Percentiles rank a stretch among this genome's conserved stretches.
Evolutionary conservation across 257 asterid species (phyloP).

Genomic region (Dorcoceras hygrometricum): DNA sequence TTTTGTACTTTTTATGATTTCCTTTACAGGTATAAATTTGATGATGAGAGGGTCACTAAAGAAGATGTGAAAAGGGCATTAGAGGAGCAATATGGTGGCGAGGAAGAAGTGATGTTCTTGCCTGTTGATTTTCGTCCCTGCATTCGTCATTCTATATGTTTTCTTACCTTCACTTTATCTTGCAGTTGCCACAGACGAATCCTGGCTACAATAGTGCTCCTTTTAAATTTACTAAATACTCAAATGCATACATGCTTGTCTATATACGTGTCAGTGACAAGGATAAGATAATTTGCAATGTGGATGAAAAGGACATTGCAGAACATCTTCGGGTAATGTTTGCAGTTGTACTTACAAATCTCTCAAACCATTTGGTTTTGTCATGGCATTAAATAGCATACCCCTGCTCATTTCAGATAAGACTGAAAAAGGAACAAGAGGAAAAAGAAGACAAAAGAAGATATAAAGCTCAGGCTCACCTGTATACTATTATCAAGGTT

Average conservation of each 20-base stretch:
- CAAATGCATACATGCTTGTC: conserved; percentile 99
- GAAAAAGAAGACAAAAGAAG: conserved; percentile 93
- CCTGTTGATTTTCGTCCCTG: conserved; percentile 10
- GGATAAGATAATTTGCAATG: conserved; percentile 95
- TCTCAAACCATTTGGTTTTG: conserved; percentile 10
- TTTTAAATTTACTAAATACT: conserved; percentile 88
- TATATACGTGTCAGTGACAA: conserved; percentile 95
- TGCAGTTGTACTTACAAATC: conserved; percentile 21
- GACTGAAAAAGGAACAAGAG: conserved; percentile 97
- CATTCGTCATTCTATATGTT: conserved; percentile 14
- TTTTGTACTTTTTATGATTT: conserved; percentile 11
- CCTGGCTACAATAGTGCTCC: conserved; percentile 97
- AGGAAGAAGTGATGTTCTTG: conserved; percentile 74
- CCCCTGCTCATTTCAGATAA: conserved; percentile 50
- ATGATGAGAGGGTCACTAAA: conserved; percentile 97
- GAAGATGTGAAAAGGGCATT: conserved; percentile 92
- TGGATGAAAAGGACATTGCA: conserved; percentile 97
- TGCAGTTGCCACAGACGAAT: conserved; percentile 89
- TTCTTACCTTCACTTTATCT: conserved; percentile 26
- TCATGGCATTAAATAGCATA: conserved; percentile 17
- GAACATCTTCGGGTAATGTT: conserved; percentile 86
- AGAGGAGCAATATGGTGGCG: conserved; percentile 99
- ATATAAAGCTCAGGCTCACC: conserved; percentile 95
- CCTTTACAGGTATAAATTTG: conserved; percentile 79
- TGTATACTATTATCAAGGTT: conserved; percentile 93